Percentiles rank a stretch among this genome's conserved stretches.
These are phyloP conservation scores for Castanea mollissima DNA, from an alignment of 306 rosid genomes.

Conservation along the genomic window DNA sequence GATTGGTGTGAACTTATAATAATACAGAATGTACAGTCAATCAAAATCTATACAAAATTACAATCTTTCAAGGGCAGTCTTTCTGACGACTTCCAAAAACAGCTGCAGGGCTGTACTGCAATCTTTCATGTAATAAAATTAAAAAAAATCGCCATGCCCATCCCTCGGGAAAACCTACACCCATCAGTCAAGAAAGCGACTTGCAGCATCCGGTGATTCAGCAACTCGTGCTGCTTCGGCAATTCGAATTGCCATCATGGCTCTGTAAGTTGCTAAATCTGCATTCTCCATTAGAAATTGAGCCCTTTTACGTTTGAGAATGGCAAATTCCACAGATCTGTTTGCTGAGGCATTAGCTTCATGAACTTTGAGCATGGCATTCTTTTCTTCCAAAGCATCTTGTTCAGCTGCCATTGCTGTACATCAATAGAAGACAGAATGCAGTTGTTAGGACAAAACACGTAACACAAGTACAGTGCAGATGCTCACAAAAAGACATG, in stretches of 20 bases:
- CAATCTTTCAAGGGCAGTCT: conserved; percentile 23
- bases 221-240: conserved; percentile 58
- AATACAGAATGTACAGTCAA: conserved; percentile 63
- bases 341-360: conserved; percentile 54
- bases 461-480: background rate
- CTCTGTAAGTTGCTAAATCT: conserved; percentile 65
- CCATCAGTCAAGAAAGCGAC: conserved; percentile 54
- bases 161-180: conserved; percentile 3
- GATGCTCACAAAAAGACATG: background rate
- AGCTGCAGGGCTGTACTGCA: conserved; percentile 29
- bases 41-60: conserved; percentile 66
- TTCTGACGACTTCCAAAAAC: conserved; percentile 26
- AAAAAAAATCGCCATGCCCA: background rate
- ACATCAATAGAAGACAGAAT: conserved; percentile 15
- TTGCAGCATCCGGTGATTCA: conserved; percentile 33
- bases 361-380: conserved; percentile 36
- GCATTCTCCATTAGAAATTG: conserved; percentile 62
- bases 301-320: conserved; percentile 58
- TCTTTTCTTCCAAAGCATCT: conserved; percentile 47
- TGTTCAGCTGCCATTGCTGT: conserved; percentile 51
- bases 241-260: conserved; percentile 47
- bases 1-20: conserved; percentile 45
- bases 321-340: conserved; percentile 42
- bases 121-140: conserved; percentile 3
- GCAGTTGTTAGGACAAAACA: background rate